phyloP scores from a whole-genome alignment of 1,284 basidiomycete species.

The Jaminaea rosea region DNA sequence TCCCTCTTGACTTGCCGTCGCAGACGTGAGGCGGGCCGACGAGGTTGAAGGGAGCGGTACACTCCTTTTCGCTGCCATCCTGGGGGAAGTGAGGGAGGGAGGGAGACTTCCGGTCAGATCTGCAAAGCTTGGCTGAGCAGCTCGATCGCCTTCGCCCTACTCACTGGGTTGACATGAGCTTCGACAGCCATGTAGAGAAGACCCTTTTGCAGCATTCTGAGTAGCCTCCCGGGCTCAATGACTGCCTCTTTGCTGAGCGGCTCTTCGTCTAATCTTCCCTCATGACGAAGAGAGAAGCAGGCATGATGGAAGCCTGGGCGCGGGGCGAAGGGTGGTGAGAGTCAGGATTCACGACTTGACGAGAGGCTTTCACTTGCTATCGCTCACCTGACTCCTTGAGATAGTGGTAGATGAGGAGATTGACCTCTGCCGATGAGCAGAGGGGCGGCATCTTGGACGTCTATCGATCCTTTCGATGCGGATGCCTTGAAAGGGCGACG shows the following conservation, averaged over 20 bases:
- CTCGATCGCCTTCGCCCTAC: slow-evolving; percentile 2
- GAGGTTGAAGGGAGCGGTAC: slow-evolving; percentile 29
- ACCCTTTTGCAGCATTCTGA: slow-evolving; percentile 39
- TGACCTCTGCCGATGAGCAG: slow-evolving; percentile 41
- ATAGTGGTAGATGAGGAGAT: slow-evolving; percentile 45
- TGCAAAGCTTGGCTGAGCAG: neutral
- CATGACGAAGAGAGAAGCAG: slow-evolving; percentile 40
- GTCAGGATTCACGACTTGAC: slow-evolving; percentile 28
- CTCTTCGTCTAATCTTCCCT: slow-evolving; percentile 39
- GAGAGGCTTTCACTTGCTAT: neutral
- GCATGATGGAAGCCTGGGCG: slow-evolving; percentile 31
- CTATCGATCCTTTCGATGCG: neutral
- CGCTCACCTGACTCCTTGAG: slow-evolving; percentile 38
- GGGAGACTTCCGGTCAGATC: neutral
- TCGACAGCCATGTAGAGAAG: slow-evolving; percentile 43
- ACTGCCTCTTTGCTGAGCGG: slow-evolving; percentile 38
- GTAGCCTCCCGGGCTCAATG: slow-evolving; percentile 39
- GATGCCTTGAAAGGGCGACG: too few relatives aligned
- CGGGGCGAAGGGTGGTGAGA: slow-evolving; percentile 5
- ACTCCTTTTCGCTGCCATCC: slow-evolving; percentile 37
- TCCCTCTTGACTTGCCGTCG: slow-evolving; percentile 23
- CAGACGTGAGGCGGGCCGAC: slow-evolving; percentile 39
- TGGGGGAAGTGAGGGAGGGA: neutral
- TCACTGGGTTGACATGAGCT: slow-evolving; percentile 21
- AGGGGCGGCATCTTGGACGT: slow-evolving; percentile 20